A percentile compares a stretch with the other conserved stretches of the same genome.
Evolutionary conservation across 139 green algal species (phyloP).

Genomic region (Eudorina sp.): DNA sequence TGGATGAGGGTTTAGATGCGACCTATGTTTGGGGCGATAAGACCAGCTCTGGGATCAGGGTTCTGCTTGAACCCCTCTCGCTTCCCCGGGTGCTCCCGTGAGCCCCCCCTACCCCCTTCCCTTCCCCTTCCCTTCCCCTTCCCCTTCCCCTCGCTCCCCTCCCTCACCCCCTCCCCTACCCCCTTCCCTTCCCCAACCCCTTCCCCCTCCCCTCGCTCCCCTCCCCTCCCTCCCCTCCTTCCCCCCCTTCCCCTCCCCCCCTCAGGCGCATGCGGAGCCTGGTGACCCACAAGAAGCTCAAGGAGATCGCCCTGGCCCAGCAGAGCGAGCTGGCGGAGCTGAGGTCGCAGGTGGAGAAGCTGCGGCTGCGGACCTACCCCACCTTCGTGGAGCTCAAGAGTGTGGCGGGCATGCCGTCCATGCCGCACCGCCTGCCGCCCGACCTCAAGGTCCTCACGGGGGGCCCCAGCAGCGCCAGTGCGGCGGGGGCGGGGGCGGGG

Average conservation of each 20-base stretch:
- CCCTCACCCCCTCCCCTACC: background rate
- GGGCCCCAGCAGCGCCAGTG: constrained; percentile 4
- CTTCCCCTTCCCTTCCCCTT: too few relatives aligned
- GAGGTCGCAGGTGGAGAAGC: constrained; percentile 59
- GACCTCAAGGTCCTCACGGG: constrained; percentile 24
- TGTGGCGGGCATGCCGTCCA: background rate
- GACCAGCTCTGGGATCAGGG: too few relatives aligned
- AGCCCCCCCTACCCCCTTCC: too few relatives aligned
- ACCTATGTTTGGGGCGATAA: too few relatives aligned
- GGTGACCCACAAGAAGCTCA: constrained; percentile 75
- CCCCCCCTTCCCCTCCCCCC: background rate
- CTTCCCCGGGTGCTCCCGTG: too few relatives aligned
- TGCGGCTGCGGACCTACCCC: constrained; percentile 72
- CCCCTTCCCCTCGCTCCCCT: too few relatives aligned
- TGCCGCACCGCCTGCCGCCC: constrained; percentile 16
- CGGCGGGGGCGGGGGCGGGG: background rate
- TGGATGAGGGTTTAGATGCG: background rate
- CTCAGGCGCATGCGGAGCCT: constrained; percentile 64
- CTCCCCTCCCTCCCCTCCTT: background rate
- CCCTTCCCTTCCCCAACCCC: background rate
- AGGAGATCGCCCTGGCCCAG: constrained; percentile 75
- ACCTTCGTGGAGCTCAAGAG: constrained; percentile 62
- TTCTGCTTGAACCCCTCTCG: too few relatives aligned
- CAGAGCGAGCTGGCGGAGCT: constrained; percentile 65
- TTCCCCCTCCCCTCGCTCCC: background rate